phyloP scores from a whole-genome alignment of 2,329 filamentous ascomycete species.

The Trichoderma harzianum region DNA sequence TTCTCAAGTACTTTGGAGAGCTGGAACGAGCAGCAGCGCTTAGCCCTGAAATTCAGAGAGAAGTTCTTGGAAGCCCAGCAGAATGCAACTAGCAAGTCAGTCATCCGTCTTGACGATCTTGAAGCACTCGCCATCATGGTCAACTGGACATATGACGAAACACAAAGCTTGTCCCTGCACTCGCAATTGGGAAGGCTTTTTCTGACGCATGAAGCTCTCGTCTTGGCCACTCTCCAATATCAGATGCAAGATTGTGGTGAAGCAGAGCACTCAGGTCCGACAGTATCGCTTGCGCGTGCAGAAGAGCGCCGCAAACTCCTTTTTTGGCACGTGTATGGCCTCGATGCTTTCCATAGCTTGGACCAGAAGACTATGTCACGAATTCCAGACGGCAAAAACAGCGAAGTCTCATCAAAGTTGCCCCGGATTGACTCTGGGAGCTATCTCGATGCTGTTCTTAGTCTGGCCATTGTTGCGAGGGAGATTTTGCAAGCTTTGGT shows the following conservation, averaged over 20 bases:
- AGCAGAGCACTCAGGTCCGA: not conserved
- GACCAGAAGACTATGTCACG: not conserved
- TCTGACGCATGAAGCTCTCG: constrained; percentile 1
- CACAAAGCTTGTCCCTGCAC: not conserved
- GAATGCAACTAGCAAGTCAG: not conserved
- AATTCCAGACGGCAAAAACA: not conserved
- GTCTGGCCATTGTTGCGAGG: not conserved
- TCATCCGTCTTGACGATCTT: not conserved
- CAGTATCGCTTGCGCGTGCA: not conserved
- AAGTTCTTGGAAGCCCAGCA: not conserved
- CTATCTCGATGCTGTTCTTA: constrained; percentile 4
- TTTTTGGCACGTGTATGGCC: constrained; percentile 5
- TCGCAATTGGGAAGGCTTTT: not conserved
- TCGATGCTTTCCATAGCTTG: constrained; percentile 2
- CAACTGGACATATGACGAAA: not conserved
- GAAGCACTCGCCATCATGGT: not conserved
- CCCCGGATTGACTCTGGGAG: not conserved
- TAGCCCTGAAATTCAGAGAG: not conserved
- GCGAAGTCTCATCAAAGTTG: not conserved
- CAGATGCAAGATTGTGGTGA: not conserved
- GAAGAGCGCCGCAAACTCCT: not conserved
- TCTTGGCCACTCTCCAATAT: not conserved
- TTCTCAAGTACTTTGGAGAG: not conserved
- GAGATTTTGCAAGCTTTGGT: constrained; percentile 3
- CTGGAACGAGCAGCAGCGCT: not conserved